phyloP scores from a whole-genome alignment of 1,284 basidiomycete genomes.

The Cryptococcus amylolentus region DNA sequence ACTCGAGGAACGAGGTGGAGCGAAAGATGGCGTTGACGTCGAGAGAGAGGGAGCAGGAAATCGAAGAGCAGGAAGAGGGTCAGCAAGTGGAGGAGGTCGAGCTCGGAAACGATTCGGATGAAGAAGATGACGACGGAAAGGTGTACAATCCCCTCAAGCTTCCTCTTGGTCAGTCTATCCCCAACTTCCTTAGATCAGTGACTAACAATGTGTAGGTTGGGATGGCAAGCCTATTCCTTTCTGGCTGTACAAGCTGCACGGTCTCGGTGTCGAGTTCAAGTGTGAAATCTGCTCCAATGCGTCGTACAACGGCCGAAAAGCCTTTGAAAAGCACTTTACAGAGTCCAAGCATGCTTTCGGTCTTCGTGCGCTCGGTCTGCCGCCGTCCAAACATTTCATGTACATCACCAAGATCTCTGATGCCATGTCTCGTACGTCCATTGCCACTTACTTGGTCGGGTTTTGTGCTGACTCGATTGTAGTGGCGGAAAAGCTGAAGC shows the following conservation, averaged over 20 bases:
- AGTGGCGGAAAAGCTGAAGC: slow-evolving; percentile 95
- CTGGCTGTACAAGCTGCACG: slow-evolving; percentile 87
- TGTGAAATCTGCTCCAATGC: slow-evolving; percentile 79
- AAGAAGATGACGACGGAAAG: slow-evolving; percentile 88
- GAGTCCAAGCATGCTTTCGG: slow-evolving; percentile 97
- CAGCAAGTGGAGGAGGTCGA: slow-evolving; percentile 53
- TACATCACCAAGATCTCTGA: slow-evolving; percentile 97
- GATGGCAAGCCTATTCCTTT: slow-evolving; percentile 32
- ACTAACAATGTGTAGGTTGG: slow-evolving; percentile 8
- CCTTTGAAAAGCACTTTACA: slow-evolving; percentile 53
- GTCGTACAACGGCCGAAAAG: slow-evolving; percentile 24
- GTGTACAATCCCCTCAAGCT: slow-evolving; percentile 98
- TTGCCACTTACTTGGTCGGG: neutral
- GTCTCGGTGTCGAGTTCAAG: slow-evolving; percentile 91
- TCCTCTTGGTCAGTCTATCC: slow-evolving; percentile 57
- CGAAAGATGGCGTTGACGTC: slow-evolving; percentile 93
- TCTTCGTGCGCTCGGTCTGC: slow-evolving; percentile 94
- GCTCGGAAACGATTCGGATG: slow-evolving; percentile 60
- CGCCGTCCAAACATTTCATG: slow-evolving; percentile 91
- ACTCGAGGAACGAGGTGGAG: slow-evolving; percentile 94
- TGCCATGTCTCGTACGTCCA: slow-evolving; percentile 75
- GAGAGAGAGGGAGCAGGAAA: slow-evolving; percentile 89
- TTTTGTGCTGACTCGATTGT: slow-evolving; percentile 3
- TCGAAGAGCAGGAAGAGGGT: slow-evolving; percentile 68
- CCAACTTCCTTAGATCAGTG: neutral